Evolutionary conservation across 306 rosid genomes (phyloP), one percentile per base, ranked within the genome.

Genomic region (Myrica gale): DNA sequence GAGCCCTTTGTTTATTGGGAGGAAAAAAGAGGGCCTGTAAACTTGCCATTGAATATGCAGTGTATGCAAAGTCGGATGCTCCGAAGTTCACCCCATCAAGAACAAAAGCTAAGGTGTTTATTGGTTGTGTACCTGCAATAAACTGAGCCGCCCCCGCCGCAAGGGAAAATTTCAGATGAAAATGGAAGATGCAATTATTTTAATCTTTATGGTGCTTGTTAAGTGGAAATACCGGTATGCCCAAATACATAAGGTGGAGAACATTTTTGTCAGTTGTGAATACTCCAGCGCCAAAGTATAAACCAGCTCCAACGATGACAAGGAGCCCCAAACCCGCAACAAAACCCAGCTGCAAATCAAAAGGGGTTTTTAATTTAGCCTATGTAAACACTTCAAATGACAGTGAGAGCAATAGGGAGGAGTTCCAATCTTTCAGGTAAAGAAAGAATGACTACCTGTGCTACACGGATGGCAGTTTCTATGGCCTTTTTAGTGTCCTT

Each of bases 31-130:
- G 23, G 12, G 62, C 1, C 57, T 23, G 74, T 4, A 72, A 81
- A 82, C 77, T 87, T 89, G 44, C 96, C 96, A 96, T 76, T 66
- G 99, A 96, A 74, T 83, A 87, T 16, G 99, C 99, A 45, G 92
- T 81, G 47, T 96, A 96, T 55, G 91, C 97, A 82, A 92, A 92
- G 78, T 96, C 98, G 44, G 98, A 89, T 5, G 99, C 99, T 13
- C 99, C 98, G 73, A 85, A 96, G 85, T 96, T 96, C 50, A 92
- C 93, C 41, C 98, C 99, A 71, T 96, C 99, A 68, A 96, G 92
- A 19, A 90, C 98, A 55, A 96, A 96, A 32, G 98, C 90, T 60
- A 96, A 81, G 12, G 99, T 78, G 69, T 96, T 96, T 57, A 96
- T 79, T 42, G 99, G 99, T 81, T 96, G 98, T 56, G 99, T 89